phyloP scores from a whole-genome alignment of 2,329 filamentous ascomycete species.

The Verticillium dahliae region DNA sequence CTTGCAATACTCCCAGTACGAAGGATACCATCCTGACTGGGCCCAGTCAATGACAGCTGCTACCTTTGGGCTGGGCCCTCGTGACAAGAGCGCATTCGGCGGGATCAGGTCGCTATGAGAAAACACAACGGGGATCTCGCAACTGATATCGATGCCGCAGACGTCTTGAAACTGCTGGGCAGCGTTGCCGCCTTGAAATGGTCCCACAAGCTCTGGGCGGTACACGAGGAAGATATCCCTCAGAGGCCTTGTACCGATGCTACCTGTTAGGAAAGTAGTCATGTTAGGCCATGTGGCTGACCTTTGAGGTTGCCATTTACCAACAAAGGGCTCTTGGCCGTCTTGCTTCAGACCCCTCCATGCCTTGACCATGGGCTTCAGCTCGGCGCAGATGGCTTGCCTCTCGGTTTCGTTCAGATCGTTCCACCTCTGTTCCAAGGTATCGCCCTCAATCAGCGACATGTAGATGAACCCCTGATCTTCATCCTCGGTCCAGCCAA shows the following conservation, averaged over 20 bases:
- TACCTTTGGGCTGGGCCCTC: not conserved
- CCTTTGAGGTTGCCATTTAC: not conserved
- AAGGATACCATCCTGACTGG: not conserved
- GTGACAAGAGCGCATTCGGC: not conserved
- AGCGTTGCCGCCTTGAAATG: conserved; percentile 20
- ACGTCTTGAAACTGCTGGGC: conserved; percentile 22
- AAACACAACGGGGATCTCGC: conserved; percentile 11
- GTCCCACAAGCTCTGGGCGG: conserved; percentile 16
- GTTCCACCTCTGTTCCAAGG: not conserved
- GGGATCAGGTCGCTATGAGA: not conserved
- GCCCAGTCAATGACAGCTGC: not conserved
- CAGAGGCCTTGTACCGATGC: conserved; percentile 18
- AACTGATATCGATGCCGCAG: conserved; percentile 21
- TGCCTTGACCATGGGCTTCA: conserved; percentile 8
- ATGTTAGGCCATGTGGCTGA: conserved; percentile 10
- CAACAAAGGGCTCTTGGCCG: not conserved
- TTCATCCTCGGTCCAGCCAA: not conserved
- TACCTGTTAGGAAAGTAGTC: conserved; percentile 14
- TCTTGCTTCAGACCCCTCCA: not conserved
- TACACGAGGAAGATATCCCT: conserved; percentile 21
- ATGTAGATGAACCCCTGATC: not conserved
- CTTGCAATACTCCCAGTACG: not conserved
- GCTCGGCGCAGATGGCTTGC: conserved; percentile 20
- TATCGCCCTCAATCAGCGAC: not conserved
- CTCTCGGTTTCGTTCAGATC: not conserved